Base-by-base conservation (phyloP, 495 filamentous ascomycete genomes). In the Talaromyces trachyspermus region DNA sequence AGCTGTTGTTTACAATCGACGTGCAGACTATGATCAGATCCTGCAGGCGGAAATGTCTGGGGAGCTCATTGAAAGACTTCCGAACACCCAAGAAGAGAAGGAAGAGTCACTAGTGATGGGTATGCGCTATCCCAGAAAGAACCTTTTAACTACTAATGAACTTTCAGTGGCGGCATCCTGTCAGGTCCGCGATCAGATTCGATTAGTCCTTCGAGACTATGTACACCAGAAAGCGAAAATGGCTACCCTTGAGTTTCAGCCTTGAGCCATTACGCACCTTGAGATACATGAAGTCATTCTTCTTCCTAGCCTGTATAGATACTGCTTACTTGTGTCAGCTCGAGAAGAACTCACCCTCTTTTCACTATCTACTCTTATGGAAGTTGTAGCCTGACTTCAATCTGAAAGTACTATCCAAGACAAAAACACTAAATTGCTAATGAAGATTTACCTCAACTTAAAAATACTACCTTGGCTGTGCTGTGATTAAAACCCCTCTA, bases 221-320 rank as follows among this genome's bases (percentile, higher is more conserved):
- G 36, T 39, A 39, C 36, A 39, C 36, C 36, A 39, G 36, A 39
- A 39, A 39, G 36, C 36, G 36, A 39, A 39, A 39, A 39, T 39
- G 15, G 15, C 36, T 39, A 11, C 19, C 4, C 36, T 39, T 17
- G 36, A 39, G 19, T 39, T 17, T 39, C 36, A 17, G 36, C 36
- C 36, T 17, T 39, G 36, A 39, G n/a, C n/a, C n/a, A n/a, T n/a
- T n/a, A n/a, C n/a, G n/a, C n/a, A n/a, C n/a, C n/a, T n/a, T n/a
- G n/a, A n/a, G n/a, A n/a, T n/a, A n/a, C n/a, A n/a, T n/a, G n/a
- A n/a, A n/a, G n/a, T n/a, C n/a, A n/a, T n/a, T n/a, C n/a, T n/a
- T n/a, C n/a, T n/a, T n/a, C n/a, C n/a, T n/a, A n/a, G n/a, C n/a
- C n/a, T n/a, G n/a, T n/a, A n/a, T n/a, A n/a, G n/a, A n/a, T n/a